Conservation (phyloP, 257 asterid species). For the Linaria vulgaris region DNA sequence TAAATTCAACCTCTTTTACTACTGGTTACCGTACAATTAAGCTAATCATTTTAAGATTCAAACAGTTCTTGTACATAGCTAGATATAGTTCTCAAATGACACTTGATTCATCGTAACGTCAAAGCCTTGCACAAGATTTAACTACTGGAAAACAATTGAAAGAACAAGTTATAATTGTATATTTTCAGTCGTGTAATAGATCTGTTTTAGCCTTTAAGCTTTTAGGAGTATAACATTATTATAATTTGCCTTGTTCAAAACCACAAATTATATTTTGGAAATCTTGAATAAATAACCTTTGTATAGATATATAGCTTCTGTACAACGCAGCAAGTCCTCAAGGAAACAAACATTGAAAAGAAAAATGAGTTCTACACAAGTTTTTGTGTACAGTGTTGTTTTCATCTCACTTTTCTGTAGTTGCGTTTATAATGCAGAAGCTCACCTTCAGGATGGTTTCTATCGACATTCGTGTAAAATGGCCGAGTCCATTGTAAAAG, state of each 20-base stretch:
- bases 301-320: constrained; percentile 32
- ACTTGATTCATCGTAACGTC: neutral
- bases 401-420: constrained; percentile 24
- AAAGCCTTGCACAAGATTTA: constrained; percentile 6
- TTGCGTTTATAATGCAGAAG: constrained; percentile 28
- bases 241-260: constrained; percentile 37
- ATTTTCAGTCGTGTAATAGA: too few relatives aligned
- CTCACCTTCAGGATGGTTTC: constrained; percentile 61
- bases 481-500: constrained; percentile 57
- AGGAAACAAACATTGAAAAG: neutral
- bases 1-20: neutral
- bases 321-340: constrained; percentile 16
- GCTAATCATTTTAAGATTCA: too few relatives aligned
- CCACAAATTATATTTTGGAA: constrained; percentile 25
- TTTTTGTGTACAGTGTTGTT: constrained; percentile 3
- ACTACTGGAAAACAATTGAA: neutral
- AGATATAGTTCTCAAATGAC: constrained; percentile 18
- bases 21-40: neutral
- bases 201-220: too few relatives aligned
- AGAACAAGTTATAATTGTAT: too few relatives aligned
- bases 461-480: constrained; percentile 44
- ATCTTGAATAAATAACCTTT: too few relatives aligned
- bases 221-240: constrained; percentile 37
- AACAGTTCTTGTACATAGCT: neutral
- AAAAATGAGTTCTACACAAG: constrained; percentile 35